Evolutionary conservation across 2,329 filamentous ascomycete species (phyloP), one percentile per base, ranked within the genome.

Genomic region (Alternaria tenuissima): DNA sequence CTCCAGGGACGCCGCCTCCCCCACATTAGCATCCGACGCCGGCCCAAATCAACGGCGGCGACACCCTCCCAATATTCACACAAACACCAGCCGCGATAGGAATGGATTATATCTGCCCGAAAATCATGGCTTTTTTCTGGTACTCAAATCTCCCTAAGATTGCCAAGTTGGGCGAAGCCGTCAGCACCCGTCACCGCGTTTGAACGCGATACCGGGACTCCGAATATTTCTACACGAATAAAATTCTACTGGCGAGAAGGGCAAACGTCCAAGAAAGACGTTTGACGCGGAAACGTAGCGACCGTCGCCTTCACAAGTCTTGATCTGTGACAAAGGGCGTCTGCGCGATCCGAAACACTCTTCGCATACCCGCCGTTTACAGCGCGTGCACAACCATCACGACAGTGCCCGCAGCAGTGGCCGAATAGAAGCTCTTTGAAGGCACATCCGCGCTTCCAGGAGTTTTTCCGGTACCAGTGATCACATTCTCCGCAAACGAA

Each of bases 81-180:
- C 54, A 48, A 43, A 47, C 38, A 42, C 53, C 24, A 38, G 41
- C 62, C 64, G 48, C 64, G 55, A 59, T 18, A 67, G 68, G 63
- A 68, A 72, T 70, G 68, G 59, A 65, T 55, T 49, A 55, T 54
- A 44, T 58, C 47, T 56, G 55, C 61, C 63, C 57, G 47, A 66
- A 55, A 67, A 62, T 64, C 64, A 72, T 72, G 69, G 69, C 68
- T 52, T 67, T 59, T 69, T 65, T 52, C 59, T 63, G 69, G 68
- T 65, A 62, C 61, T 66, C 59, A 52, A 67, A 63, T 55, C 63
- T 67, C 57, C 67, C 67, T 46, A 62, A 65, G 62, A 66, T 64
- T 57, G 65, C 66, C 59, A 70, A 70, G 63, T 61, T 66, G 64
- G 67, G 63, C 61, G 44, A 67, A 46, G 63, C 64, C 55, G 63